Percentiles rank a stretch among this genome's conserved stretches.
phyloP scores from a whole-genome alignment of 495 filamentous ascomycete species.

The Daldinia caldariorum region DNA sequence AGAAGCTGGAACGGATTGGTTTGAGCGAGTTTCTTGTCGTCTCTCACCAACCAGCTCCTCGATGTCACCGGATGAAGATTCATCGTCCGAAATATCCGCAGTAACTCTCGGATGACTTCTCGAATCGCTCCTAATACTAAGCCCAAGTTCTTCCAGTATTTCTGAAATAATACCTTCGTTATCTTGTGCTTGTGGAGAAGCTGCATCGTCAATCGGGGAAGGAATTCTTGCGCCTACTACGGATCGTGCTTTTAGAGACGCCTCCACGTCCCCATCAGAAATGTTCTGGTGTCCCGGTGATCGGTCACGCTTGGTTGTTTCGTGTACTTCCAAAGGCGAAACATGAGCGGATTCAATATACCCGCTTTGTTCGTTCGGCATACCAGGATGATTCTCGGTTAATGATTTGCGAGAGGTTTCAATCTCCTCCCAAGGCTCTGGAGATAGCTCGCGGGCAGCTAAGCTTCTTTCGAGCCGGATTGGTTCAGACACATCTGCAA shows the following conservation, averaged over 20 bases:
- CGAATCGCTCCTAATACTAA: background rate
- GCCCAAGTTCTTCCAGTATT: background rate
- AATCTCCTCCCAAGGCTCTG: slow-evolving; percentile 12
- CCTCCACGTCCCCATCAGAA: slow-evolving; percentile 9
- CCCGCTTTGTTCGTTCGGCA: slow-evolving; percentile 1
- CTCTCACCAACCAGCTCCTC: background rate
- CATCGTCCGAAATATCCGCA: background rate
- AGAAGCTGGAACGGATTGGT: background rate
- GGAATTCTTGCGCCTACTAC: background rate
- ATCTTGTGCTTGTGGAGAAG: slow-evolving; percentile 5
- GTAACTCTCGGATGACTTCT: background rate
- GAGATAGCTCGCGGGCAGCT: slow-evolving; percentile 6
- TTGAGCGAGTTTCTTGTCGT: background rate
- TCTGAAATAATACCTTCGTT: background rate
- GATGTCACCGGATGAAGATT: background rate
- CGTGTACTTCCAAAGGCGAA: slow-evolving; percentile 13
- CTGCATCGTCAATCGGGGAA: slow-evolving; percentile 6
- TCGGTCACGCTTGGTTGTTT: slow-evolving; percentile 5
- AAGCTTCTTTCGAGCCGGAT: slow-evolving; percentile 6
- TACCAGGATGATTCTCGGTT: slow-evolving; percentile 1
- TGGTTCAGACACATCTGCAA: background rate
- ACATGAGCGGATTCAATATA: slow-evolving; percentile 35
- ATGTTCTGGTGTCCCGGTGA: background rate
- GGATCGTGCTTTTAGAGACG: slow-evolving; percentile 11
- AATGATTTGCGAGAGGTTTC: background rate